Percentiles rank a stretch among this genome's conserved stretches.
phyloP scores from a whole-genome alignment of 176 grass and related monocot species.

The Olyra latifolia region DNA sequence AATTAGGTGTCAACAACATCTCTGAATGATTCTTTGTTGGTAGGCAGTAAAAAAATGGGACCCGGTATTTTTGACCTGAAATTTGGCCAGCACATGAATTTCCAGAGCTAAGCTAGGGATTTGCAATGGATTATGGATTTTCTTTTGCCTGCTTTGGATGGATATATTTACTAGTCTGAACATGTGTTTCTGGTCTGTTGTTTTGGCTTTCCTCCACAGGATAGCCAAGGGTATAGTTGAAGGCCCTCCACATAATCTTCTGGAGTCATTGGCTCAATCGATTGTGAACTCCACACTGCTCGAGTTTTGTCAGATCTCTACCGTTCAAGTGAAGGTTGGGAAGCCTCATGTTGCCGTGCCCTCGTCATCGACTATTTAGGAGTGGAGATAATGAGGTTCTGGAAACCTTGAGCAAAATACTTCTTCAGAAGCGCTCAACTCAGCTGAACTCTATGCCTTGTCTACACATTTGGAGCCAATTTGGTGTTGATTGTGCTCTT shows the following conservation, averaged over 20 bases:
- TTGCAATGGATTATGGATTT: neutral
- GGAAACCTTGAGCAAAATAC: slow-evolving; percentile 26
- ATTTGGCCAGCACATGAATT: neutral
- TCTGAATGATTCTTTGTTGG: neutral
- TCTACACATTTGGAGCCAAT: neutral
- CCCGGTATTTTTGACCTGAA: neutral
- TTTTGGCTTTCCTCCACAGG: slow-evolving; percentile 28
- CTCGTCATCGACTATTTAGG: slow-evolving; percentile 67
- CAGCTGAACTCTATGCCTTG: neutral
- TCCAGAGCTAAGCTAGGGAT: neutral
- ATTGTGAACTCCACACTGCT: slow-evolving; percentile 64
- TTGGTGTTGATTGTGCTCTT: neutral
- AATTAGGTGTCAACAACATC: too few species aligned
- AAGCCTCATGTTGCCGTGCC: slow-evolving; percentile 79
- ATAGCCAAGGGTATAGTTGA: slow-evolving; percentile 68
- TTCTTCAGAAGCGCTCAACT: neutral
- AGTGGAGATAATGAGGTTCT: slow-evolving; percentile 66
- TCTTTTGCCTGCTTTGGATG: neutral
- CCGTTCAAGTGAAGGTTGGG: slow-evolving; percentile 73
- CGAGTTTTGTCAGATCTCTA: slow-evolving; percentile 66
- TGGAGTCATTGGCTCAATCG: slow-evolving; percentile 83
- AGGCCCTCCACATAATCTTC: slow-evolving; percentile 63
- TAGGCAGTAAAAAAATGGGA: neutral
- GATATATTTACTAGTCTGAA: neutral
- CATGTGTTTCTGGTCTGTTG: neutral